These are phyloP conservation scores for Phytophthora quininea DNA, from an alignment of 352 stramenopile genomes.

Conservation along the genomic window DNA sequence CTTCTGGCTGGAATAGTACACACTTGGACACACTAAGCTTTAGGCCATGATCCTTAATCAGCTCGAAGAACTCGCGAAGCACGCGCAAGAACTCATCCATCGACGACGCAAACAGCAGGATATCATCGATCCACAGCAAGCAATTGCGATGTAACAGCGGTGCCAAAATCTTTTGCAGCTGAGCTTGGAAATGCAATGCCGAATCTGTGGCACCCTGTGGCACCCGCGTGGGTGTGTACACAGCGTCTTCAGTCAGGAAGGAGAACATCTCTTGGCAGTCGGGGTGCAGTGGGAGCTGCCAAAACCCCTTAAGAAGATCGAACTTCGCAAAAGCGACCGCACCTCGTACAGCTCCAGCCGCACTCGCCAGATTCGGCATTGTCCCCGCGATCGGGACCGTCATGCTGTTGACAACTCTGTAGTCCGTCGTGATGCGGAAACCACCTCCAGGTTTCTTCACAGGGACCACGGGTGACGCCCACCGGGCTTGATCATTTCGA, in stretches of 20 bases:
- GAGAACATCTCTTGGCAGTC: conserved; percentile 19
- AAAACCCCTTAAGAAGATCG: conserved; percentile 28
- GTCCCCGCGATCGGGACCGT: conserved; percentile 7
- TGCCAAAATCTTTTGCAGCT: conserved; percentile 15
- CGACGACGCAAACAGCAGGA: conserved; percentile 22
- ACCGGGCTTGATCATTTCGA: not conserved
- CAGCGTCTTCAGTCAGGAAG: conserved; percentile 25
- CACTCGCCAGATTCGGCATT: not conserved
- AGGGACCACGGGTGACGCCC: not conserved
- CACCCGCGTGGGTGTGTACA: conserved; percentile 16
- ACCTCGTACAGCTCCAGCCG: not conserved
- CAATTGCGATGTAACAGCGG: conserved; percentile 10
- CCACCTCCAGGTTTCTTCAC: not conserved
- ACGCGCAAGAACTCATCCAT: conserved; percentile 15
- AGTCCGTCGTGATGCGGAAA: not conserved
- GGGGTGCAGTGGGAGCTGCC: conserved; percentile 1
- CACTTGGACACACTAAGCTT: conserved; percentile 32
- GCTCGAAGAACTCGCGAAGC: conserved; percentile 14
- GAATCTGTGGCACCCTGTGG: not conserved
- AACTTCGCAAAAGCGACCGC: conserved; percentile 9
- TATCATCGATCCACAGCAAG: conserved; percentile 22
- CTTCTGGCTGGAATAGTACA: conserved; percentile 11
- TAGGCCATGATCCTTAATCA: conserved; percentile 11
- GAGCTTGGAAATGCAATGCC: conserved; percentile 13
- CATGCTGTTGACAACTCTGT: conserved; percentile 3